Conservation (phyloP, 768 basidiomycete genomes). For the Hysterangium stoloniferum region DNA sequence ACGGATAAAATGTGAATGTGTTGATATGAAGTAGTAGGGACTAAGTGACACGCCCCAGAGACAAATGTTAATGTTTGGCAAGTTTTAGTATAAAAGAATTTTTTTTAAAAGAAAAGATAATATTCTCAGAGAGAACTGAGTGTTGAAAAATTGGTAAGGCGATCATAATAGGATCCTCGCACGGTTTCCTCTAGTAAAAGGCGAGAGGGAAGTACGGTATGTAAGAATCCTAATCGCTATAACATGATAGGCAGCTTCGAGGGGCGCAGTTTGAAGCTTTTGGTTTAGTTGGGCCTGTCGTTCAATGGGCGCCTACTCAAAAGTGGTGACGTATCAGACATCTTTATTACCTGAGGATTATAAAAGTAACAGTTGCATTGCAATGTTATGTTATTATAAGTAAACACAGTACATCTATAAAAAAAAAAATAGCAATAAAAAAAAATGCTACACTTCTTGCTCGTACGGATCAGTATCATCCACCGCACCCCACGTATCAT, state of each 20-base stretch:
- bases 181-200: conserved; percentile 14
- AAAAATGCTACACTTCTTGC: conserved; percentile 47
- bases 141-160: conserved; percentile 12
- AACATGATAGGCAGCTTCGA: not conserved
- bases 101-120: no score
- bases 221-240: conserved; percentile 8
- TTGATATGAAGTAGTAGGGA: no score
- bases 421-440: not conserved
- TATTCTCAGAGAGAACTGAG: conserved; percentile 1
- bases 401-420: not conserved
- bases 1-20: no score
- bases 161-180: not conserved
- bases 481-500: conserved; percentile 16
- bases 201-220: conserved; percentile 11
- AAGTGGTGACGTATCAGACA: no score
- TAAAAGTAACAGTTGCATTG: no score
- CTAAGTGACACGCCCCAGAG: no score
- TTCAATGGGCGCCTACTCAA: no score
- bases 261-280: not conserved
- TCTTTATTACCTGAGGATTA: no score
- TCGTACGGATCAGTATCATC: conserved; percentile 52
- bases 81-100: no score
- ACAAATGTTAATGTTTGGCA: no score
- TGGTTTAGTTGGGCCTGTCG: conserved; percentile 8
- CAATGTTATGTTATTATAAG: no score